These are phyloP conservation scores for Meyerozyma sp. DNA, from an alignment of 1,139 yeast genomes.

Conservation along the genomic window DNA sequence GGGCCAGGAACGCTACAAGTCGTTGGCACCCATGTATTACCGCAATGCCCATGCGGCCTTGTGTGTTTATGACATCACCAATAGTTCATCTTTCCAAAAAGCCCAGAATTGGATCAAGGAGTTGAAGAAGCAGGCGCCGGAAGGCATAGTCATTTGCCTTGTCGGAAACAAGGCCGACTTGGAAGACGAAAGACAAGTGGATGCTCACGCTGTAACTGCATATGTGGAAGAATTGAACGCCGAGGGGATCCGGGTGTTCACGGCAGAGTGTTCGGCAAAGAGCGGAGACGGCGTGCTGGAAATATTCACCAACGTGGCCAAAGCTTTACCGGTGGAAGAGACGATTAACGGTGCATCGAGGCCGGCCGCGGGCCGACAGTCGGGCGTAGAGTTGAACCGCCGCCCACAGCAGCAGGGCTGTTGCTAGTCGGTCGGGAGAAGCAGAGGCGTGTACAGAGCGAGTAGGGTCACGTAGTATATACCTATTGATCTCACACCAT, in stretches of 20 bases:
- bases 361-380: conserved; percentile 17
- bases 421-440: conserved; percentile 14
- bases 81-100: conserved; percentile 64
- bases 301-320: conserved; percentile 35
- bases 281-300: conserved; percentile 44
- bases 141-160: conserved; percentile 76
- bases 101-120: conserved; percentile 98
- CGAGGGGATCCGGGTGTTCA: conserved; percentile 22
- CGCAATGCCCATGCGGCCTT: conserved; percentile 39
- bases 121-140: conserved; percentile 83
- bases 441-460: background rate
- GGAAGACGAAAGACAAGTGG: conserved; percentile 17
- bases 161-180: conserved; percentile 72
- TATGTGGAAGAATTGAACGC: conserved; percentile 28
- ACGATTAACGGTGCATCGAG: conserved; percentile 23
- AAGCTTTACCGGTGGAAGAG: conserved; percentile 42
- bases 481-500: background rate
- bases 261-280: conserved; percentile 45
- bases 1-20: conserved; percentile 45
- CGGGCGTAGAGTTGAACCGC: conserved; percentile 33
- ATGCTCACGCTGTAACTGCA: conserved; percentile 28
- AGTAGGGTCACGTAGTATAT: background rate
- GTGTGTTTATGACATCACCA: conserved; percentile 30
- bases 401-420: conserved; percentile 22
- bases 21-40: conserved; percentile 47